These are phyloP conservation scores for Suillus weaverae DNA, from an alignment of 768 basidiomycete species.

Conservation along the genomic window DNA sequence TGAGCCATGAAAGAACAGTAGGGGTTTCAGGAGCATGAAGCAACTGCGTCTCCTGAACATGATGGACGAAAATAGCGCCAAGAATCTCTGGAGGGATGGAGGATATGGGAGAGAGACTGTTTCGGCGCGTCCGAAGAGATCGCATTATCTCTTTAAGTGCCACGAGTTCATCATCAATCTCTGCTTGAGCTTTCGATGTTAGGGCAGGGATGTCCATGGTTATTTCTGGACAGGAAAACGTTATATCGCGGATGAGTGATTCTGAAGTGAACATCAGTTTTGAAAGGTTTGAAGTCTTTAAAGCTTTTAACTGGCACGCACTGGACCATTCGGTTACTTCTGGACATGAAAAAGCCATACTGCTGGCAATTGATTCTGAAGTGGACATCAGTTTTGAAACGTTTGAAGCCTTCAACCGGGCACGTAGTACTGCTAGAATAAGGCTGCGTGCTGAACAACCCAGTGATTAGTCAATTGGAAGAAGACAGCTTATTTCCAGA, in stretches of 20 bases:
- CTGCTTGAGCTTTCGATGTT: neutral
- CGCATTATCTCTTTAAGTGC: neutral
- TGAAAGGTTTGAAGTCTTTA: neutral
- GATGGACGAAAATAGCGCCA: slow-evolving; percentile 2
- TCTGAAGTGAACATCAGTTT: neutral
- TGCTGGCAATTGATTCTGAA: neutral
- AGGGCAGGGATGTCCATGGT: neutral
- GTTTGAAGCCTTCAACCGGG: neutral
- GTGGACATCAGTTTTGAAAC: neutral
- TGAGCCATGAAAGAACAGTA: slow-evolving; percentile 8
- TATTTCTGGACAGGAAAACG: neutral
- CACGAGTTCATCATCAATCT: slow-evolving; percentile 8
- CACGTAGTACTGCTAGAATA: neutral
- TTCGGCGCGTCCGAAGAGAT: slow-evolving; percentile 7
- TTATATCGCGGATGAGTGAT: neutral
- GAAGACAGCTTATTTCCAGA: neutral
- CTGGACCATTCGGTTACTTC: no score
- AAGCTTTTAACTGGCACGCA: no score
- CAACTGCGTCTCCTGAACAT: neutral
- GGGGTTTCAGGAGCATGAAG: neutral
- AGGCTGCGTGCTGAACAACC: neutral
- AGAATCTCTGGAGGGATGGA: slow-evolving; percentile 12
- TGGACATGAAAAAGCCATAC: neutral
- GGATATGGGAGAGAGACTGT: slow-evolving; percentile 9
- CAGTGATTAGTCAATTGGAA: neutral